Evolutionary conservation across 176 grass and related monocot genomes (phyloP), one percentile per base, ranked within the genome.

Genomic region (Musa beccarii): DNA sequence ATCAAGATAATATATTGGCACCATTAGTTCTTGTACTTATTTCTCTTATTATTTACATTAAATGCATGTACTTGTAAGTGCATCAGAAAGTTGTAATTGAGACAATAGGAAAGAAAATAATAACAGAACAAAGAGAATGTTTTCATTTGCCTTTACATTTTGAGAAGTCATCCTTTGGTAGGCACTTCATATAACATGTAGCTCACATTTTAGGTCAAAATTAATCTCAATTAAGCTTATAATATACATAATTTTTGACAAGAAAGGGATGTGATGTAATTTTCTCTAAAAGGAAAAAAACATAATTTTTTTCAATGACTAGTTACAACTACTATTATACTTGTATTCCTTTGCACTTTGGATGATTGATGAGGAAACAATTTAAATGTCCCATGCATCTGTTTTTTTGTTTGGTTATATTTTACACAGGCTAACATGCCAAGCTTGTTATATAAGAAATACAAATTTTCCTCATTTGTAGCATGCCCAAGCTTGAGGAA

Each of bases 401-500:
- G 2, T 10, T 52, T 82, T 59, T 59, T 26, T 77, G 3, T 43
- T 43, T 43, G 34, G 34, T 65, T 22, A 11, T 66, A 52, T 6
- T 49, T 59, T 14, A 10, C 5, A 54, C 16, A 49, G 14, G 34
- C 34, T 43, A 19, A 50, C 11, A 4, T 49, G 1, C 25, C 16
- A n/a, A 9, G 16, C 63, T 54, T n/a, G 28, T 51, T 49, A 54
- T 24, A 78, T 79, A 85, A 50, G 59, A 72, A 65, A 81, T 79
- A 52, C 84, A 43, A 51, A 20, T 54, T 50, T 59, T n/a, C 34
- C 24, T 73, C 24, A 57, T 79, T 29, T 71, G n/a, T 76, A 98
- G 94, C 88, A 49, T 98, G 94, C 78, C 90, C 88, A 65, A 83
- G 71, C 65, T 82, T 98, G 81, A 91, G 72, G 69, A 93, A 91